These are phyloP conservation scores for Mayamaea pseudoterrestris DNA, from an alignment of 108 stramenopile species.

Conservation along the genomic window DNA sequence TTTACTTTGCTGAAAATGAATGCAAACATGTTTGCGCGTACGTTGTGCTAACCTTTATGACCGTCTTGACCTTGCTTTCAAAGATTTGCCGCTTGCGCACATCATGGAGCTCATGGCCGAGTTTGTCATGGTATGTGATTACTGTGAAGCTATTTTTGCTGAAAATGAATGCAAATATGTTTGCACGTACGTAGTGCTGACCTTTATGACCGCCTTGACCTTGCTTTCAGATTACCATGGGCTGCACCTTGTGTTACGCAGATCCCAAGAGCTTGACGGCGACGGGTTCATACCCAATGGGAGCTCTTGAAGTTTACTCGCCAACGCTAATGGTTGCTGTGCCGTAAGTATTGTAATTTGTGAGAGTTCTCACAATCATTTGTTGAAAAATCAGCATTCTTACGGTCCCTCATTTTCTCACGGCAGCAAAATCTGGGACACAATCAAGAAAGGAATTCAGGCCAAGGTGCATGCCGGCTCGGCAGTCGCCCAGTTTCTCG, in stretches of 20 bases:
- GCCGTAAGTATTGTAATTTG: too few species aligned
- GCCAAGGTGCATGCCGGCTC: slow-evolving; percentile 64
- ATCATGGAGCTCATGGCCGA: slow-evolving; percentile 86
- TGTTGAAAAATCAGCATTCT: too few species aligned
- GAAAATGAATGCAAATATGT: background rate
- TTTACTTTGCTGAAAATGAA: slow-evolving; percentile 17
- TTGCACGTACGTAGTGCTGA: background rate
- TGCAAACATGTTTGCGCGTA: background rate
- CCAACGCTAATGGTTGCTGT: slow-evolving; percentile 84
- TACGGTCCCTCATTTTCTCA: too few species aligned
- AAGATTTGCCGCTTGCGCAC: slow-evolving; percentile 72
- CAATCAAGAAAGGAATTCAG: slow-evolving; percentile 83
- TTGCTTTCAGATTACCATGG: slow-evolving; percentile 35
- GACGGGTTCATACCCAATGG: slow-evolving; percentile 75
- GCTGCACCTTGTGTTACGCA: slow-evolving; percentile 68
- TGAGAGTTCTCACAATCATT: too few species aligned
- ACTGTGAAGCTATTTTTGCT: too few species aligned
- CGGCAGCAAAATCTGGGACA: slow-evolving; percentile 93
- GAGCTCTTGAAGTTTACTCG: slow-evolving; percentile 69
- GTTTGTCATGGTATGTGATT: slow-evolving; percentile 48
- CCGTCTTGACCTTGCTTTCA: slow-evolving; percentile 32
- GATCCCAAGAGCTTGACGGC: slow-evolving; percentile 73
- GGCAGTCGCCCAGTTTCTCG: slow-evolving; percentile 48
- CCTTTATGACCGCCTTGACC: slow-evolving; percentile 16
- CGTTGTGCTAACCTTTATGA: background rate